Percentiles rank a stretch among this genome's conserved stretches.
Conservation (phyloP, 1,284 basidiomycete species). For the Ustilago curta region DNA sequence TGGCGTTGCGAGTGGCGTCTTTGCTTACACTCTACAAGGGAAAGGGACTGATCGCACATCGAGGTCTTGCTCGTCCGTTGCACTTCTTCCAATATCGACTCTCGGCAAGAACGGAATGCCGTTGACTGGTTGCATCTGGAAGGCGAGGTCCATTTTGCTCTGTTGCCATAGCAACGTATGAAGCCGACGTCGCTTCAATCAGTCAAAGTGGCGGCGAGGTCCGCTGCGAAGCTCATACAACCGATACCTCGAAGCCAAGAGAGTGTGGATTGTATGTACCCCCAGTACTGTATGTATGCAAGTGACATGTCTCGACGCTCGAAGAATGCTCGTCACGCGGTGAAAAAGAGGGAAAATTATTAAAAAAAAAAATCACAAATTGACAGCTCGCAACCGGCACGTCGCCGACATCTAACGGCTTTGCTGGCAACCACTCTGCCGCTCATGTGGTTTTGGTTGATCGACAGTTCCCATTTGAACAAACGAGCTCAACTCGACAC, state of each 20-base stretch:
- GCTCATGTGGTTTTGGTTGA: neutral
- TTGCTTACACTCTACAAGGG: neutral
- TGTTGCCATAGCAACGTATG: neutral
- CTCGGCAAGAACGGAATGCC: conserved; percentile 10
- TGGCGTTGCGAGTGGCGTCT: neutral
- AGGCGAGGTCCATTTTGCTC: neutral
- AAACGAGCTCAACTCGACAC: neutral
- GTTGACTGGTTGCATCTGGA: neutral
- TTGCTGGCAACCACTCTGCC: conserved; percentile 1
- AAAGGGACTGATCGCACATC: neutral
- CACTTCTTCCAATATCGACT: neutral
- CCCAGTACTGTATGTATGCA: conserved; percentile 21
- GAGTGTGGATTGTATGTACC: neutral
- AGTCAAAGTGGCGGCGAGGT: neutral
- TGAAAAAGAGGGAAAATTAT: neutral
- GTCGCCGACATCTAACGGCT: conserved; percentile 4
- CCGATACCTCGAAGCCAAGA: conserved; percentile 1
- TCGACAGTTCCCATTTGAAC: neutral
- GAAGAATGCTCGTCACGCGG: conserved; percentile 5
- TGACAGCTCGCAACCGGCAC: conserved; percentile 10
- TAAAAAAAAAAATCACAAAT: neutral
- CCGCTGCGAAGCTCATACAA: neutral
- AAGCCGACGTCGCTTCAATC: neutral
- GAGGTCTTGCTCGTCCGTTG: conserved; percentile 1
- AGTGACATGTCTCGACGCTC: conserved; percentile 34